Base-by-base conservation (phyloP, 768 basidiomycete species). In the Mycena vulgaris region DNA sequence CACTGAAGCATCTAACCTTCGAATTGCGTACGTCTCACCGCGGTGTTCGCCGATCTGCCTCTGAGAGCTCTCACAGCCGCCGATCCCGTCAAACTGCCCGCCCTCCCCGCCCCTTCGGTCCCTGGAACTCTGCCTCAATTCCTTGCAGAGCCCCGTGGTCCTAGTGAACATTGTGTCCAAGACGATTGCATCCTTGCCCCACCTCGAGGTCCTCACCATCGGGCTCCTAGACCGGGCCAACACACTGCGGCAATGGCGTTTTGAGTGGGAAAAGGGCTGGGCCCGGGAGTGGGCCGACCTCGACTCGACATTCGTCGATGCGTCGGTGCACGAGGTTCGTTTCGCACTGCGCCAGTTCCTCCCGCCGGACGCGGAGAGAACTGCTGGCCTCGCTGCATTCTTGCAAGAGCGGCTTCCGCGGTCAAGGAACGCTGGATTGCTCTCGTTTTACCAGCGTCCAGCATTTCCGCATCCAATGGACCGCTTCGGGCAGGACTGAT, bases 91-190 rank as follows among this genome's bases (percentile, higher is more conserved):
- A 17, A 27, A 7, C 47, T 27, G 11, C 7, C 65, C 56, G 13
- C 9, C 23, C 6, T 35, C 49, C 13, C 64, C 42, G 2, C 25
- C 17, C 21, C 30, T 59, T 8, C 16, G 30, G 5, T 6, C 2
- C 16, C 56, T 58, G 25, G 65, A 58, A 21, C 65, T 66, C 47
- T 49, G 47, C 37, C 27, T 59, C 33, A 23, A 57, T 42, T 23
- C 7, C 14, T 25, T 25, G 31, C 19, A 35, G 8, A 30, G 2
- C n/a, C 55, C 63, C 4, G 8, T 11, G 10, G 9, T 6, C 1
- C 10, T 66, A 19, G 30, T 19, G 28, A 11, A 21, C 37, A 31
- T 42, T 13, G n/a, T 66, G n/a, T 17, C 40, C 19, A 9, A 11
- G 16, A 33, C 37, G 8, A 4, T 30, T 8, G 39, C 31, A 4